Percentiles rank a stretch among this genome's conserved stretches.
These are phyloP conservation scores for Aechmea fasciata DNA, from an alignment of 176 grass and related monocot genomes.

Conservation along the genomic window DNA sequence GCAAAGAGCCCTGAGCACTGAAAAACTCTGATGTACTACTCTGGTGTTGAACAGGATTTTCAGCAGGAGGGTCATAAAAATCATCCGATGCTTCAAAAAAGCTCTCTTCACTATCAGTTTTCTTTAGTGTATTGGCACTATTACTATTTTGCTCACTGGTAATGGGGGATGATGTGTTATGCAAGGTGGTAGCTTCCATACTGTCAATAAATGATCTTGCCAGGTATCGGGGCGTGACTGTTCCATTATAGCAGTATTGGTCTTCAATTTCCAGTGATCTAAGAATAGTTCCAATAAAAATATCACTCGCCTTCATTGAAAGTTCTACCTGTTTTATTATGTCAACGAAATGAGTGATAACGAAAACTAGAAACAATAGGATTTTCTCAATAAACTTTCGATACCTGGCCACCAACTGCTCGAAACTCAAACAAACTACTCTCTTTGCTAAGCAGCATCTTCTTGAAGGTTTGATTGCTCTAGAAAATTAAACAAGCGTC, in stretches of 20 bases:
- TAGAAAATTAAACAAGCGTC: slow-evolving; percentile 16
- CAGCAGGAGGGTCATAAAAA: slow-evolving; percentile 55
- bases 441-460: slow-evolving; percentile 70
- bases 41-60: slow-evolving; percentile 41
- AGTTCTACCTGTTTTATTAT: slow-evolving; percentile 71
- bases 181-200: slow-evolving; percentile 24
- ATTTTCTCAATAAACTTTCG: slow-evolving; percentile 12
- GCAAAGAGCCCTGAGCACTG: slow-evolving; percentile 39
- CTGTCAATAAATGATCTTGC: slow-evolving; percentile 85
- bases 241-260: slow-evolving; percentile 49
- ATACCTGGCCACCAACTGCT: slow-evolving; percentile 86
- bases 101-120: slow-evolving; percentile 68
- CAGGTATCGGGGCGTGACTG: slow-evolving; percentile 52
- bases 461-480: slow-evolving; percentile 64
- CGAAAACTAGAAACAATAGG: slow-evolving; percentile 11
- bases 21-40: slow-evolving; percentile 53
- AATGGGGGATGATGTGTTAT: slow-evolving; percentile 6
- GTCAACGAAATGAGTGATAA: slow-evolving; percentile 8
- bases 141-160: slow-evolving; percentile 31
- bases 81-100: slow-evolving; percentile 94
- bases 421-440: slow-evolving; percentile 83
- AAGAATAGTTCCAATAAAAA: slow-evolving; percentile 85
- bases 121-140: slow-evolving; percentile 36
- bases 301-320: slow-evolving; percentile 63
- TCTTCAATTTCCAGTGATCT: slow-evolving; percentile 95